Evolutionary conservation across 2,329 filamentous ascomycete genomes (phyloP).

Genomic region (Phaeosphaeriaceae sp.): DNA sequence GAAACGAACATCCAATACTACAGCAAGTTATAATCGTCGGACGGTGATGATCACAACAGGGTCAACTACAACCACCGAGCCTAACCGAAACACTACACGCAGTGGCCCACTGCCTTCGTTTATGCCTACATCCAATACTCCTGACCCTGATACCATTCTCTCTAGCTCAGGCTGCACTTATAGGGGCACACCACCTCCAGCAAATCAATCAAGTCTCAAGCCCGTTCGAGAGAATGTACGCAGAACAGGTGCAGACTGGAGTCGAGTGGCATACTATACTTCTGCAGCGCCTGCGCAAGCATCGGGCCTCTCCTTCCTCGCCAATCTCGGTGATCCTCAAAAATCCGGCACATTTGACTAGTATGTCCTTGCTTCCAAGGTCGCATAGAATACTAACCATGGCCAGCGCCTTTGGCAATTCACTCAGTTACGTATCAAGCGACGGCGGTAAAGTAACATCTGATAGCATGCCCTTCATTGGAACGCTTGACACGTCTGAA

Average conservation of each 20-base stretch:
- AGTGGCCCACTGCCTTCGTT: constrained; percentile 13
- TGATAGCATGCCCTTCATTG: constrained; percentile 57
- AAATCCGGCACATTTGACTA: constrained; percentile 63
- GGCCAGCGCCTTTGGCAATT: constrained; percentile 60
- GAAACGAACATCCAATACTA: constrained; percentile 10
- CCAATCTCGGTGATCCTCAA: constrained; percentile 60
- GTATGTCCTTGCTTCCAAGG: constrained; percentile 28
- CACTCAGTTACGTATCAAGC: constrained; percentile 61
- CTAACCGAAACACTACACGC: constrained; percentile 9
- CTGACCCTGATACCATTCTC: not conserved
- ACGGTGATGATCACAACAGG: constrained; percentile 18
- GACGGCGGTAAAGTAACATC: constrained; percentile 56
- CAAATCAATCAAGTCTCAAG: not conserved
- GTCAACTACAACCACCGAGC: not conserved
- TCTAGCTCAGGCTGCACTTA: constrained; percentile 1
- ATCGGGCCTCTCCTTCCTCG: constrained; percentile 64
- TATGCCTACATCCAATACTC: constrained; percentile 4
- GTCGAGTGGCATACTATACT: constrained; percentile 57
- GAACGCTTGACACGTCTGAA: constrained; percentile 48
- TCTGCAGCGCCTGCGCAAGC: constrained; percentile 48
- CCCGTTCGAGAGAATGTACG: not conserved
- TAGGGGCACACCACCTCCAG: not conserved
- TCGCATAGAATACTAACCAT: constrained; percentile 6
- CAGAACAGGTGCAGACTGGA: constrained; percentile 44
- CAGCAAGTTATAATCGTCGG: constrained; percentile 7